Evolutionary conservation across 352 stramenopile genomes (phyloP).

Genomic region (Peronosclerospora sorghi): DNA sequence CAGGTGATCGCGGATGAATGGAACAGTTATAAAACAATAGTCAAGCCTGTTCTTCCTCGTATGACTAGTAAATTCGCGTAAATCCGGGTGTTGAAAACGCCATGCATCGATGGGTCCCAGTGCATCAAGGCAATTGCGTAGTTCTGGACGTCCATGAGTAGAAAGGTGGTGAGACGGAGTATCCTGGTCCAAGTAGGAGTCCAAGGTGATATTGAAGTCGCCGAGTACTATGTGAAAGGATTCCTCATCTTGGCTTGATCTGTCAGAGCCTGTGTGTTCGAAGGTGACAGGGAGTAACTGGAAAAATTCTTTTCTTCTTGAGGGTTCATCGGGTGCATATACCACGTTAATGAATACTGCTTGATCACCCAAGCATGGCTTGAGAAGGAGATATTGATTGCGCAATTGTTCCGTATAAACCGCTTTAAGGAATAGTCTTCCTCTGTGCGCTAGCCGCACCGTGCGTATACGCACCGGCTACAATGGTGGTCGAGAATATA

Average conservation of each 20-base stretch:
- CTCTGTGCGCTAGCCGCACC: too few species aligned
- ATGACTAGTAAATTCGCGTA: constrained; percentile 4
- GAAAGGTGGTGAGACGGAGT: not conserved
- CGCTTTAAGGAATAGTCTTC: too few species aligned
- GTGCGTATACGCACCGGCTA: too few species aligned
- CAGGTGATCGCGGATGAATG: constrained; percentile 6
- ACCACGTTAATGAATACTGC: constrained; percentile 3
- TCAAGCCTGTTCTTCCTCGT: constrained; percentile 6
- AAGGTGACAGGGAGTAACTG: not conserved
- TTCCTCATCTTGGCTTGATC: not conserved
- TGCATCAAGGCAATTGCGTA: not conserved
- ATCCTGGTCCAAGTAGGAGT: not conserved
- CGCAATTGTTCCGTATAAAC: too few species aligned
- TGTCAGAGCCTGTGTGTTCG: too few species aligned
- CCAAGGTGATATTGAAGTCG: not conserved
- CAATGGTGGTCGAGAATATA: too few species aligned
- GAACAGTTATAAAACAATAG: constrained; percentile 8
- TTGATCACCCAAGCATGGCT: not conserved
- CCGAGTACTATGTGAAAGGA: not conserved
- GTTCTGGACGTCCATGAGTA: not conserved
- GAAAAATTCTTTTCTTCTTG: not conserved
- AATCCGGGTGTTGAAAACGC: constrained; percentile 2
- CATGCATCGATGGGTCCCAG: constrained; percentile 4
- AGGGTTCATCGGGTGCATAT: constrained; percentile 9
- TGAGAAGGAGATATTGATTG: constrained; percentile 8